A percentile compares a stretch with the other conserved stretches of the same genome.
phyloP scores from a whole-genome alignment of 495 filamentous ascomycete species.

The Aspergillus sclerotioniger region DNA sequence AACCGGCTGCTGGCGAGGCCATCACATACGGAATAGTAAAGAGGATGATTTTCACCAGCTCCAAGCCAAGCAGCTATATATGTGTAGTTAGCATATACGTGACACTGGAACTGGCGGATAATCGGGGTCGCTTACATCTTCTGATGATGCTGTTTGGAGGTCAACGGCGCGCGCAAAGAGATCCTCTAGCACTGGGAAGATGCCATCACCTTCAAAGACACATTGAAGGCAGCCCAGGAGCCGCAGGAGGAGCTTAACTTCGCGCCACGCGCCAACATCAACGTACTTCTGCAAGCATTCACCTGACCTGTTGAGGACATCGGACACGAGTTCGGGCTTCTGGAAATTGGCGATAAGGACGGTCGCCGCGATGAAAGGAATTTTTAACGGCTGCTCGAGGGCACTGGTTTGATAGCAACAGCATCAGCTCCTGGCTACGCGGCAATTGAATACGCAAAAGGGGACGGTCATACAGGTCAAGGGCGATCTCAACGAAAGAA shows the following conservation, averaged over 20 bases:
- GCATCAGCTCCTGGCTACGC: constrained; percentile 6
- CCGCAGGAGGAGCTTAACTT: constrained; percentile 85
- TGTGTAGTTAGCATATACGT: constrained; percentile 21
- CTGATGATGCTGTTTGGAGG: constrained; percentile 83
- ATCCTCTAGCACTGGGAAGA: constrained; percentile 82
- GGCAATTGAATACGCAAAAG: neutral
- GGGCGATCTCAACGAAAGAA: constrained; percentile 65
- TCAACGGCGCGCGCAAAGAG: constrained; percentile 81
- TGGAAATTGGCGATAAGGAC: constrained; percentile 71
- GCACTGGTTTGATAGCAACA: constrained; percentile 33
- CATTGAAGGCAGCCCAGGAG: constrained; percentile 81
- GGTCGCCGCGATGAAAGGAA: constrained; percentile 83
- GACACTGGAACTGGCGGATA: neutral
- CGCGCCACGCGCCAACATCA: constrained; percentile 74
- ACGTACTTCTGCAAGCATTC: constrained; percentile 59
- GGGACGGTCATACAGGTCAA: constrained; percentile 63
- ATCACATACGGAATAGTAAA: constrained; percentile 90
- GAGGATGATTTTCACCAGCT: constrained; percentile 93
- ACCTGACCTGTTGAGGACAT: constrained; percentile 62
- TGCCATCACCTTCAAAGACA: constrained; percentile 75
- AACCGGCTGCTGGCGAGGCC: constrained; percentile 62
- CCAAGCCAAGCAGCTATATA: constrained; percentile 61
- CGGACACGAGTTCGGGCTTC: constrained; percentile 66
- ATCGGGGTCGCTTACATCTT: constrained; percentile 64
- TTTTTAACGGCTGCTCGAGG: constrained; percentile 93